Base-by-base conservation (phyloP, 805 yeast genomes). In the Schwanniomyces sp. region DNA sequence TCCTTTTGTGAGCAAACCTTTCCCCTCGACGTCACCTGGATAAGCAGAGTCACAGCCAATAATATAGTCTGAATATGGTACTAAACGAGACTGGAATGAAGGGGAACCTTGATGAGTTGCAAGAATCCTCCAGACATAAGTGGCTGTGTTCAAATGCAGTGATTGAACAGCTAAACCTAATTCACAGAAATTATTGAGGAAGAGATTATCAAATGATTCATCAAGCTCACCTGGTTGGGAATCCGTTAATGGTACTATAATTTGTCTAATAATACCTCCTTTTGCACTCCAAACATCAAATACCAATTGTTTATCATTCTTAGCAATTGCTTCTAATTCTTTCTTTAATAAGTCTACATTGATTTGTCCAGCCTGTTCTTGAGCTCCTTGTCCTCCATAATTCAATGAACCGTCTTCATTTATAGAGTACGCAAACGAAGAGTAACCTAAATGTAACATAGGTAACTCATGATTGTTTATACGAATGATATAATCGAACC, bases 401-500 rank as follows among this genome's bases (percentile, higher is more conserved):
- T 58, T 63, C 30, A 73, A 58, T 11, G 71, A 61, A 0, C 78
- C 78, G 49, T 72, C 77, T 17, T 72, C 76, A 42, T 63, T 65
- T 43, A 73, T 62, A 34, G 58, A 61, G 48, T 73, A 73, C 10
- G 63, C 43, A 42, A 58, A 59, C 10, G 52, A 44, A 1, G 69
- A 58, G 11, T 62, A 52, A 5, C 65, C 55, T 5, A 74, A 69
- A 45, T 64, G 51, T 29, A 56, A 45, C 75, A 73, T 70, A 17
- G 78, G 79, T 44, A 74, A 60, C 41, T 86, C 87, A 52, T 80
- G 85, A 40, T 88, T 89, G 56, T 92, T 88, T 47, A 91, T 72
- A 1, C 87, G 86, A n/a, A 90, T 76, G 30, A 92, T 81, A 62
- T 78, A 92, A 63, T 92, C 99, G 60, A 92, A 94, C 81, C 89